Percentiles rank a stretch among this genome's conserved stretches.
phyloP scores from a whole-genome alignment of 495 filamentous ascomycete genomes.

The Xylaria nigripes region DNA sequence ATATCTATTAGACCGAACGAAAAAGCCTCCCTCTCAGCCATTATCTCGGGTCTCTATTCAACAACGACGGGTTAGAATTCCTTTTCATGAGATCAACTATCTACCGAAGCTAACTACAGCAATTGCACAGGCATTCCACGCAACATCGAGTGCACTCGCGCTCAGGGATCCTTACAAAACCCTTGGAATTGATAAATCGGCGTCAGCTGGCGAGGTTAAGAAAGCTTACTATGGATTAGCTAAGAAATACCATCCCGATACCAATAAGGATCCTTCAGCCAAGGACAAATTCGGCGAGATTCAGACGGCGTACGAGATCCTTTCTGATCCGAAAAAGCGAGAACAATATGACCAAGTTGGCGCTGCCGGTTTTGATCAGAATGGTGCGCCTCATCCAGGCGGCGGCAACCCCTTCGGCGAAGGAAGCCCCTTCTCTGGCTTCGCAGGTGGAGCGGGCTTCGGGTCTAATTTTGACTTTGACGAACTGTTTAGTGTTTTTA shows the following conservation, averaged over 20 bases:
- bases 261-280: conserved; percentile 84
- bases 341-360: conserved; percentile 87
- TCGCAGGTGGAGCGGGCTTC: conserved; percentile 54
- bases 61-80: conserved; percentile 18
- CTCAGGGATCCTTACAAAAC: conserved; percentile 73
- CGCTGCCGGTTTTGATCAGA: conserved; percentile 77
- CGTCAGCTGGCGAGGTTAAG: conserved; percentile 84
- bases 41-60: conserved; percentile 5
- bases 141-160: conserved; percentile 52
- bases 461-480: conserved; percentile 84
- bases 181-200: conserved; percentile 73
- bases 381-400: conserved; percentile 61
- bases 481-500: conserved; percentile 85
- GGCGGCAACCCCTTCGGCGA: conserved; percentile 50
- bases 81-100: neutral
- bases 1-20: conserved; percentile 11
- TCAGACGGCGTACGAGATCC: conserved; percentile 83
- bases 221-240: conserved; percentile 96
- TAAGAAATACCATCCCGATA: conserved; percentile 98
- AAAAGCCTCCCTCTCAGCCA: neutral
- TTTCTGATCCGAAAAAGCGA: conserved; percentile 85
- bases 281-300: conserved; percentile 93
- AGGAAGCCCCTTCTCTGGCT: conserved; percentile 57
- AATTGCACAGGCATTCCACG: conserved; percentile 61
- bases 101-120: conserved; percentile 5